Evolutionary conservation across 1,284 basidiomycete genomes (phyloP).

Genomic region (Trametes pubescens): DNA sequence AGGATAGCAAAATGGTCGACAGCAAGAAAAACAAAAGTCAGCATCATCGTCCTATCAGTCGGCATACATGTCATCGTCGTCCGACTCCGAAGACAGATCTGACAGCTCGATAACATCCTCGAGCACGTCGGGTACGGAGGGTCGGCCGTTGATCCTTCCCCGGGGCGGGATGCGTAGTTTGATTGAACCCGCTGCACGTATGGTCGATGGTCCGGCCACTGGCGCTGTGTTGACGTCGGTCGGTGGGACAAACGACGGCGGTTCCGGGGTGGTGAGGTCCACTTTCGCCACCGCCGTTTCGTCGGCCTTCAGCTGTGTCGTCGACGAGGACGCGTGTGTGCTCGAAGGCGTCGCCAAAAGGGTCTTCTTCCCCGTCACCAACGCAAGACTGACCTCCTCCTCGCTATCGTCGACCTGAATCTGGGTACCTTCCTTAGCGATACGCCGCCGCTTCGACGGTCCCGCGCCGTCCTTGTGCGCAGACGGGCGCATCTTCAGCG

Average conservation of each 20-base stretch:
- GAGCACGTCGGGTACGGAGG: background rate
- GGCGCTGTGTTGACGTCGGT: background rate
- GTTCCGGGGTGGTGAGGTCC: no score
- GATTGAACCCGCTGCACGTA: constrained; percentile 7
- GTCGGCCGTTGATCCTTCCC: background rate
- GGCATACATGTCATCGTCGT: constrained; percentile 25
- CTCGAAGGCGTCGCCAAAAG: background rate
- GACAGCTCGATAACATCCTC: constrained; percentile 3
- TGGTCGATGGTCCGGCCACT: background rate
- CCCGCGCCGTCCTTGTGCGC: background rate
- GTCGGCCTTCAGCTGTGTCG: background rate
- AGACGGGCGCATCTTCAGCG: constrained; percentile 15
- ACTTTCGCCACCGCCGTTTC: background rate
- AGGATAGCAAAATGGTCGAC: constrained; percentile 6
- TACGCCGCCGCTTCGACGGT: constrained; percentile 19
- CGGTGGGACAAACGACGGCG: background rate
- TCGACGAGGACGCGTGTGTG: background rate
- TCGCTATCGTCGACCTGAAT: constrained; percentile 9
- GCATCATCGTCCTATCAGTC: background rate
- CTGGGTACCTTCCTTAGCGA: background rate
- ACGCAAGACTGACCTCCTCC: constrained; percentile 10
- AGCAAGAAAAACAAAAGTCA: background rate
- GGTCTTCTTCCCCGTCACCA: background rate
- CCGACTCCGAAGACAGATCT: constrained; percentile 8
- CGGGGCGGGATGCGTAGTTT: constrained; percentile 23